Percentiles rank a stretch among this genome's conserved stretches.
Evolutionary conservation across 2,329 filamentous ascomycete species (phyloP).

Genomic region (Colletotrichum sp.): DNA sequence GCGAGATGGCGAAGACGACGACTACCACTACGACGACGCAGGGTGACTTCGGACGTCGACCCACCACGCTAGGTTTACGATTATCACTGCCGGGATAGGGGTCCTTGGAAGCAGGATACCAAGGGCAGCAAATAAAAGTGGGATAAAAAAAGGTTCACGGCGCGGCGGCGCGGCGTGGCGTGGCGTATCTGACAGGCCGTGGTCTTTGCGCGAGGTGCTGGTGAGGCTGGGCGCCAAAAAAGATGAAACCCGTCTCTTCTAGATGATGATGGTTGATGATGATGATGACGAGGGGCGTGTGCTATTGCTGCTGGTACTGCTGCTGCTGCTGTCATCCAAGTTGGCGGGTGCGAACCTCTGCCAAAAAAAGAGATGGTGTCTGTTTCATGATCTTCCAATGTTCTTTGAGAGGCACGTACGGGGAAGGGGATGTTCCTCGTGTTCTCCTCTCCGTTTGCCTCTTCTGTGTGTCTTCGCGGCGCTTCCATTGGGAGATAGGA

Average conservation of each 20-base stretch:
- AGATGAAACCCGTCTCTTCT: constrained; percentile 19
- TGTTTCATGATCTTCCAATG: constrained; percentile 17
- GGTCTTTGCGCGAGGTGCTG: background rate
- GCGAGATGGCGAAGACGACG: background rate
- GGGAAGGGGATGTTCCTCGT: background rate
- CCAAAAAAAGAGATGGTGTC: background rate
- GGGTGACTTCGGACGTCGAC: background rate
- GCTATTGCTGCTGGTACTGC: background rate
- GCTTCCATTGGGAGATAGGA: background rate
- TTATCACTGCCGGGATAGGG: background rate
- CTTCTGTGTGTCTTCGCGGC: background rate
- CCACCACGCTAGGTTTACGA: background rate
- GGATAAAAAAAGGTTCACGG: constrained; percentile 18
- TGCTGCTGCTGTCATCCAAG: background rate
- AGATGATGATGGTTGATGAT: background rate
- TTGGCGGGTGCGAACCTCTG: background rate
- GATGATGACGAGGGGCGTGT: background rate
- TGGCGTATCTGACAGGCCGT: constrained; percentile 6
- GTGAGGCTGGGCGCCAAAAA: constrained; percentile 7
- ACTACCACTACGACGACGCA: background rate
- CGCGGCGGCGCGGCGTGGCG: constrained; percentile 2
- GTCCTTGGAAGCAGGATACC: background rate
- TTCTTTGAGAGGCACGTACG: background rate
- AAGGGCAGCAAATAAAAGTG: background rate
- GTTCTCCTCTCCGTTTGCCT: background rate